Evolutionary conservation across 495 filamentous ascomycete species (phyloP), one percentile per base, ranked within the genome.

Genomic region (Cercophora scortea): DNA sequence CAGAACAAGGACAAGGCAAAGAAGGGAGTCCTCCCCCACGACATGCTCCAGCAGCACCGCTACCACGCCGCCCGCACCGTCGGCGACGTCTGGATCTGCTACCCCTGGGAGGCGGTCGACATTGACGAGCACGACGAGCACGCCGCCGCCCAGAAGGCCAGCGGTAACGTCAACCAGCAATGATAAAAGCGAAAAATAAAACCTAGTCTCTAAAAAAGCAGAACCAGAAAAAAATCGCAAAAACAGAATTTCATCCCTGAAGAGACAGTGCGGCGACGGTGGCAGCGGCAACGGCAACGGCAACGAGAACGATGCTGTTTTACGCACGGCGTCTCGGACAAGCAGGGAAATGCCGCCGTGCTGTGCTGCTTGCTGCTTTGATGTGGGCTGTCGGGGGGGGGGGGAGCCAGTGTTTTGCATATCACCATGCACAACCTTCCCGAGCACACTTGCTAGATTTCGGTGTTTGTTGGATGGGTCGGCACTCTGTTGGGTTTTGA

Each of bases 81-180:
- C 17, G 79, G 78, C 18, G 92, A 99, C 73, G 85, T 89, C 50
- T 99, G 93, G 93, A 96, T 96, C 64, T 93, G 88, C 76, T 99
- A 99, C 70, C 93, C 93, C n/a, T 98, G 93, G 93, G 93, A 98
- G 72, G 93, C 94, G 41, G 87, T 73, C 72, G 88, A 96, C 68
- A 96, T 97, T 59, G 93, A 96, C 32, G 86, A 88, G 75, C 92
- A 97, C 64, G 92, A 97, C 69, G 58, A 69, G 47, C 70, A 89
- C 53, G 87, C 90, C 50, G 43, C 49, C 11, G 17, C 15, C 38
- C 41, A 47, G 32, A 47, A 42, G 18, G 46, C 9, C 15, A 32
- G 32, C 16, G 16, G 47, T 19, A 32, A 42, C 35, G 15, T 19
- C 4, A 35, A 50, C 13, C 32, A 45, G 51, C 17, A 45, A 49